Evolutionary conservation across 768 basidiomycete genomes (phyloP), one percentile per base, ranked within the genome.

Genomic region (Mycena amicta): DNA sequence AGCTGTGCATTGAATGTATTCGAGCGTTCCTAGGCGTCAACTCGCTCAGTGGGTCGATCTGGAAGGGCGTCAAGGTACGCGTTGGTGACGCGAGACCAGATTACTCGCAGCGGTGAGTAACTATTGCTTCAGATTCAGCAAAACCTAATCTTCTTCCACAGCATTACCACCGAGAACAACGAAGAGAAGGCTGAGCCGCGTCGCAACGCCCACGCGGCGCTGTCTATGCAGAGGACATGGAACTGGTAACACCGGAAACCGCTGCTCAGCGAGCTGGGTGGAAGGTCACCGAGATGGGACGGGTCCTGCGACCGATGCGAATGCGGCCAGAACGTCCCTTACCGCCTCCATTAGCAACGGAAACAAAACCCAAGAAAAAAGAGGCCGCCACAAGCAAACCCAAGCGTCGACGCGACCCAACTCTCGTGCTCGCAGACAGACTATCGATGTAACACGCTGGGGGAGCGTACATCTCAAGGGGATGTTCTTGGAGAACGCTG

Each of bases 31-130:
- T 43, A 92, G 90, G 90, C 71, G 76, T 90, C 70, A 92, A 85
- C 67, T 70, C 84, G 2, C 79, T 94, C 26, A 92, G 88, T 59
- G 92, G 93, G 30, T 84, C 89, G 5, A 90, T 84, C 1, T 95
- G 91, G 90, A 93, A 92, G 74, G 93, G 93, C n/a, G 75, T 91
- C 22, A 93, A 89, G 63, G 74, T 94, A 29, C 82, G 91, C 18
- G 82, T 94, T 37, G 90, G 90, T 8, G 90, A 93, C 63, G 92
- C 92, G n/a, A 89, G 85, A 60, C 87, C 87, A 1, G 86, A 92
- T 68, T 93, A 79, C 65, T 71, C 70, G 2, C 84, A 87, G 67
- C 79, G 84, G 92, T 89, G 50, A 33, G 77, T 63, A 4, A 53
- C 39, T 25, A 56, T 39, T 41, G 20, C 27, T 28, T 54, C 16